phyloP scores from a whole-genome alignment of 176 grass and related monocot species.

The Rhynchospora pubera region DNA sequence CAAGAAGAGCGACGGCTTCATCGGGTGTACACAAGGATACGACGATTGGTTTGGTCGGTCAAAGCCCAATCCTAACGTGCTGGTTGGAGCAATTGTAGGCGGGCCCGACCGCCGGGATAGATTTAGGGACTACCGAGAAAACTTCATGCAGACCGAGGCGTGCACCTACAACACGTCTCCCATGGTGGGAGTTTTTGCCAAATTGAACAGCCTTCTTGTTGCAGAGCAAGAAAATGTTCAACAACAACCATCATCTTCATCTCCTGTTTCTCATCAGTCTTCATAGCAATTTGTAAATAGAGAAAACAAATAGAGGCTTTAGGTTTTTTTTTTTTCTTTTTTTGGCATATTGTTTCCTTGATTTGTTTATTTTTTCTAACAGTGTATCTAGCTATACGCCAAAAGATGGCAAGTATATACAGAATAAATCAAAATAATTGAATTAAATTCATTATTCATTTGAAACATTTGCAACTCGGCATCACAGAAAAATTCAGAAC shows the following conservation, averaged over 20 bases:
- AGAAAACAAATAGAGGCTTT: background rate
- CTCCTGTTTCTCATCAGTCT: background rate
- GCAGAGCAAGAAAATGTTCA: background rate
- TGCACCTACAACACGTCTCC: slow-evolving; percentile 44
- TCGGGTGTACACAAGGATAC: slow-evolving; percentile 52
- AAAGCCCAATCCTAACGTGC: slow-evolving; percentile 45
- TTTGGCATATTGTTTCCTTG: background rate
- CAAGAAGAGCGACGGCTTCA: slow-evolving; percentile 40
- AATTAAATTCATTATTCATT: background rate
- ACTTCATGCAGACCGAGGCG: slow-evolving; percentile 56
- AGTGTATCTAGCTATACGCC: background rate
- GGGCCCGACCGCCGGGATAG: slow-evolving; percentile 46
- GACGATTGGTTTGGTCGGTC: slow-evolving; percentile 44
- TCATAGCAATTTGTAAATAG: slow-evolving; percentile 6
- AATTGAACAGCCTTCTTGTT: slow-evolving; percentile 35
- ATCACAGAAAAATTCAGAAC: too few relatives aligned
- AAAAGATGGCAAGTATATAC: background rate
- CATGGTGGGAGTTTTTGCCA: slow-evolving; percentile 54
- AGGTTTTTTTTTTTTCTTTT: background rate
- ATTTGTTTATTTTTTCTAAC: background rate
- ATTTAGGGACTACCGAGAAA: slow-evolving; percentile 41
- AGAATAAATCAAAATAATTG: background rate
- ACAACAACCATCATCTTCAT: too few relatives aligned
- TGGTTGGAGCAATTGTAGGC: slow-evolving; percentile 64
- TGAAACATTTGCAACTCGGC: too few relatives aligned